phyloP scores from a whole-genome alignment of 352 stramenopile species.

The Phytopythium sindhum region DNA sequence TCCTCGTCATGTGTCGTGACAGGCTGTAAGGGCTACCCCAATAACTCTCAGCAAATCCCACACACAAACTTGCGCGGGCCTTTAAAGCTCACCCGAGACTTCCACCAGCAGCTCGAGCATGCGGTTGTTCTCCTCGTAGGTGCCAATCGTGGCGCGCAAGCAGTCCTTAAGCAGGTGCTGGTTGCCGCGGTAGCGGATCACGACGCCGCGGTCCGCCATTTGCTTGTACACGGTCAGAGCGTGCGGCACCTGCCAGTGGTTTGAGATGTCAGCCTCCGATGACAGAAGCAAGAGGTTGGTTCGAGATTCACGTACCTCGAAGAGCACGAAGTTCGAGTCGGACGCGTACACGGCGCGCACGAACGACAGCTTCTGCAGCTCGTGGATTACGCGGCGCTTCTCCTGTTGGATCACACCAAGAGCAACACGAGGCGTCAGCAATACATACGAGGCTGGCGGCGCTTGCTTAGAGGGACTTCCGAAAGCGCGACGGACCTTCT shows the following conservation, averaged over 20 bases:
- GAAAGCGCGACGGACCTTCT: conserved; percentile 28
- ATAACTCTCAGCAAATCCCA: background rate
- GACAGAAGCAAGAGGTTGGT: background rate
- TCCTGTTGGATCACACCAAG: conserved; percentile 37
- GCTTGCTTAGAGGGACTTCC: background rate
- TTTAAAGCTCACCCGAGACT: conserved; percentile 54
- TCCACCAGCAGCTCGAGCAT: conserved; percentile 88
- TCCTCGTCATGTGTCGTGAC: background rate
- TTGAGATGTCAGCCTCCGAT: background rate
- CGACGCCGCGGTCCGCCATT: conserved; percentile 91
- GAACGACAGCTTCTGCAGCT: conserved; percentile 89
- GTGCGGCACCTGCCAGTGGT: conserved; percentile 58
- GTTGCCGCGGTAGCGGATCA: conserved; percentile 96
- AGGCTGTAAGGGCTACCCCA: background rate
- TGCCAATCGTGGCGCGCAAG: conserved; percentile 94
- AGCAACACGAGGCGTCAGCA: background rate
- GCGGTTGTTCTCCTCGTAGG: conserved; percentile 89
- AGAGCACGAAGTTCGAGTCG: conserved; percentile 98
- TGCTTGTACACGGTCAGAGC: conserved; percentile 93
- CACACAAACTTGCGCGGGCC: background rate
- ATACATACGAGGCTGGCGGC: background rate
- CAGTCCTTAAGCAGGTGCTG: conserved; percentile 95
- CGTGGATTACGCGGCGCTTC: conserved; percentile 72
- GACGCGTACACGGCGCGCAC: conserved; percentile 92
- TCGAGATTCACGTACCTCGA: conserved; percentile 68